These are phyloP conservation scores for Periconia sp. DNA, from an alignment of 2,329 filamentous ascomycete genomes.

Conservation along the genomic window DNA sequence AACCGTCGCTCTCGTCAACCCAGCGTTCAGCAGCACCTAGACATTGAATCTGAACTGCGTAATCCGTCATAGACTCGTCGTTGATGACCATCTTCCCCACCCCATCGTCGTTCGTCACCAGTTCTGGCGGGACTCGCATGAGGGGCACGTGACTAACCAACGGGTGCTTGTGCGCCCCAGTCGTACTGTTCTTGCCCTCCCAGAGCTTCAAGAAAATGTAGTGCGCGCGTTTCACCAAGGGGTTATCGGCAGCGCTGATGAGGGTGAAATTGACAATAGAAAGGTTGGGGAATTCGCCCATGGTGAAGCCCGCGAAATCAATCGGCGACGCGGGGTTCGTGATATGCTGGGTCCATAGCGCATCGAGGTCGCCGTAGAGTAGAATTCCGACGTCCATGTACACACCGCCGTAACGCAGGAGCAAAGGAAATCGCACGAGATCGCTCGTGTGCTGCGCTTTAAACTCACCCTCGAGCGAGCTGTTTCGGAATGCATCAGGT, in stretches of 20 bases:
- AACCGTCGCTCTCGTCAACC: constrained; percentile 53
- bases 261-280: constrained; percentile 26
- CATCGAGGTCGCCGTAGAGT: constrained; percentile 59
- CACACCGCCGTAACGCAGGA: constrained; percentile 60
- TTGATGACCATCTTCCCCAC: constrained; percentile 41
- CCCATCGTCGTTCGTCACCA: constrained; percentile 36
- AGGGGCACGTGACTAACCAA: constrained; percentile 54
- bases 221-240: constrained; percentile 53
- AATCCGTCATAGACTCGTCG: constrained; percentile 54
- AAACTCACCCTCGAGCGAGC: constrained; percentile 53
- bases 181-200: constrained; percentile 43
- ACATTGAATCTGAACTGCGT: constrained; percentile 60
- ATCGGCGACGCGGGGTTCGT: constrained; percentile 52
- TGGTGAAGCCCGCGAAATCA: constrained; percentile 27
- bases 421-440: constrained; percentile 58
- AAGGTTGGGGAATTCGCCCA: constrained; percentile 19
- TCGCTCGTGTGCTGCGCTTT: constrained; percentile 59
- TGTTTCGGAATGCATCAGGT: constrained; percentile 55
- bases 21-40: constrained; percentile 56
- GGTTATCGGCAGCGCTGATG: constrained; percentile 42
- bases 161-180: constrained; percentile 52
- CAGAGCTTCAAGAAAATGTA: constrained; percentile 55
- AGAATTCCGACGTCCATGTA: constrained; percentile 61
- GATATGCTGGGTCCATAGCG: constrained; percentile 55
- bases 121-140: constrained; percentile 43